These are phyloP conservation scores for Talaromyces borbonicus DNA, from an alignment of 495 filamentous ascomycete species.

Conservation along the genomic window DNA sequence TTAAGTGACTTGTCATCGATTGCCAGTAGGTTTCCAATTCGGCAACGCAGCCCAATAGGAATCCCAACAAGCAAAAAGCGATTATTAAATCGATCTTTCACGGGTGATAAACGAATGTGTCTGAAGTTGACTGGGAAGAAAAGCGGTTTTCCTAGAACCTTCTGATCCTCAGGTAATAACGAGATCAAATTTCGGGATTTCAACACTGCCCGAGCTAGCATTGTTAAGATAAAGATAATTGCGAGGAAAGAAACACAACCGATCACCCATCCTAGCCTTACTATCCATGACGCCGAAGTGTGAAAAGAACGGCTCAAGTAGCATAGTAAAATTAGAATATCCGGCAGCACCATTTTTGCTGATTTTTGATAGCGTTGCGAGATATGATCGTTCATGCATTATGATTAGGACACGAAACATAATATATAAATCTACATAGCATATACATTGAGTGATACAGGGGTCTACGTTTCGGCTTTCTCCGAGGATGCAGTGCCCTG, in stretches of 20 bases:
- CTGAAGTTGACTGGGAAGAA: constrained; percentile 11
- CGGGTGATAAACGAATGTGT: constrained; percentile 10
- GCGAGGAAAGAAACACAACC: neutral
- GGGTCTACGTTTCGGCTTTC: neutral
- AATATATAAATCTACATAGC: neutral
- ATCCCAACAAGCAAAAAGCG: constrained; percentile 14
- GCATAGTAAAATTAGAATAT: neutral
- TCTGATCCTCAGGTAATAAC: neutral
- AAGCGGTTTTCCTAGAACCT: constrained; percentile 10
- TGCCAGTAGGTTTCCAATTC: constrained; percentile 10
- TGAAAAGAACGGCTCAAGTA: neutral
- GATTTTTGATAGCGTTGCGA: too few relatives aligned
- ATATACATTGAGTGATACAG: neutral
- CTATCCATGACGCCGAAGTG: neutral
- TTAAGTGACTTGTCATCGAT: constrained; percentile 8
- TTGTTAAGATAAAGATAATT: neutral
- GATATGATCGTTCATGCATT: neutral
- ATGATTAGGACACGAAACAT: neutral
- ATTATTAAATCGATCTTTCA: constrained; percentile 11
- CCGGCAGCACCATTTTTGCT: neutral
- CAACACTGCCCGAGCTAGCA: neutral
- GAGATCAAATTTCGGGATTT: neutral
- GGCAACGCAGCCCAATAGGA: constrained; percentile 14
- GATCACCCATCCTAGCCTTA: neutral
- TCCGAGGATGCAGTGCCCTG: too few relatives aligned